These are phyloP conservation scores for Neurospora cerealis DNA, from an alignment of 495 filamentous ascomycete species.

Conservation along the genomic window DNA sequence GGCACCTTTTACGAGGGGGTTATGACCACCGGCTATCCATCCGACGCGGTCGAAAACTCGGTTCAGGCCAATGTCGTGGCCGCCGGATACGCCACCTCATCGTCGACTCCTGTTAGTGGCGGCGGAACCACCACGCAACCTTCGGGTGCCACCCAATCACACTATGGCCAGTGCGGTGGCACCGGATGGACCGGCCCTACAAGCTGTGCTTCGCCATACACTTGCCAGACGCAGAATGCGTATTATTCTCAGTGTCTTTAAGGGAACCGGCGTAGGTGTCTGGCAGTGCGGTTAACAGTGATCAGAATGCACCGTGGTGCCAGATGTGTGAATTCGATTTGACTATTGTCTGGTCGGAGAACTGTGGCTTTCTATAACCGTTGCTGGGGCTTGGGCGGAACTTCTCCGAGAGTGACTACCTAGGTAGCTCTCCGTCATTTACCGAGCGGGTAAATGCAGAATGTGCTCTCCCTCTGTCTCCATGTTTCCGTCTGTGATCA, in stretches of 20 bases:
- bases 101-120: conserved; percentile 18
- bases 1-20: background rate
- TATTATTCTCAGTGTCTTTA: conserved; percentile 33
- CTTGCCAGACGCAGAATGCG: conserved; percentile 26
- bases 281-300: background rate
- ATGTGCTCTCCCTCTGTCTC: background rate
- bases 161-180: conserved; percentile 37
- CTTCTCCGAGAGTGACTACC: background rate
- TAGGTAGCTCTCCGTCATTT: background rate
- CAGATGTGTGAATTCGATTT: too few species aligned
- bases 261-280: background rate
- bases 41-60: conserved; percentile 32
- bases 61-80: conserved; percentile 48
- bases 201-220: conserved; percentile 27
- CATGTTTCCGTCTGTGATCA: background rate
- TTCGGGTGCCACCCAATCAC: background rate
- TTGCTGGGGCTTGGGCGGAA: background rate
- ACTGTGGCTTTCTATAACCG: background rate
- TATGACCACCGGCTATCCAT: background rate
- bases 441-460: background rate
- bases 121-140: conserved; percentile 18
- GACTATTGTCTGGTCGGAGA: background rate
- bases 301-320: background rate
- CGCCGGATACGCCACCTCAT: conserved; percentile 9
- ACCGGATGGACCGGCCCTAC: conserved; percentile 28